A percentile compares a stretch with the other conserved stretches of the same genome.
These are phyloP conservation scores for Vitis rotundifolia DNA, from an alignment of 164 flowering plant genomes.

Conservation along the genomic window DNA sequence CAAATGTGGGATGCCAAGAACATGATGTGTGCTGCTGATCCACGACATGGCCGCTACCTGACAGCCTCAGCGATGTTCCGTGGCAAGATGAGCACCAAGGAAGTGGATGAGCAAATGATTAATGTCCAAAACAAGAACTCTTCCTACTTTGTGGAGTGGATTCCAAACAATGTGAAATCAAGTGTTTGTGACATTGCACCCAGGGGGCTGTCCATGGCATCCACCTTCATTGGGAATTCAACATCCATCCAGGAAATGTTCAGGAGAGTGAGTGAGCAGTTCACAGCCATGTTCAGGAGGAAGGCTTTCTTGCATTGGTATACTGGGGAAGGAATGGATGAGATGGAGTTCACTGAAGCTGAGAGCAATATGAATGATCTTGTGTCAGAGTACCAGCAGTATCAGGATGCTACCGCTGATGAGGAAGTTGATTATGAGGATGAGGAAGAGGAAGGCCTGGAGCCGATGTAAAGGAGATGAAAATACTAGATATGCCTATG, in stretches of 20 bases:
- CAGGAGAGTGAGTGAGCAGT: slow-evolving; percentile 65
- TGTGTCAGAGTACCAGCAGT: slow-evolving; percentile 70
- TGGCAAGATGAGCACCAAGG: slow-evolving; percentile 74
- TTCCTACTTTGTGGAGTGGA: slow-evolving; percentile 31
- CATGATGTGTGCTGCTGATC: slow-evolving; percentile 75
- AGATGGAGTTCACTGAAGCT: slow-evolving; percentile 71
- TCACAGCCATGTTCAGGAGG: slow-evolving; percentile 67
- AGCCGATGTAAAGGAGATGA: not conserved
- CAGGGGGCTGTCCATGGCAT: slow-evolving; percentile 26
- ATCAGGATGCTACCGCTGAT: slow-evolving; percentile 74
- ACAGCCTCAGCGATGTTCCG: slow-evolving; percentile 76
- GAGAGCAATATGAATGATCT: slow-evolving; percentile 72
- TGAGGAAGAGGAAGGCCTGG: slow-evolving; percentile 35
- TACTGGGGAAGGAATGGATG: slow-evolving; percentile 73
- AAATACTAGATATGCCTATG: not conserved
- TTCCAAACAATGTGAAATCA: slow-evolving; percentile 33
- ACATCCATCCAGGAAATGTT: slow-evolving; percentile 69
- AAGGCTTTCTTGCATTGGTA: slow-evolving; percentile 73
- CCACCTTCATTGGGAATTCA: slow-evolving; percentile 49
- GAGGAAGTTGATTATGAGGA: slow-evolving; percentile 58
- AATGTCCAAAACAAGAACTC: slow-evolving; percentile 48
- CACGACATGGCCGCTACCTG: slow-evolving; percentile 62
- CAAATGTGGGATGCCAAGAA: slow-evolving; percentile 78
- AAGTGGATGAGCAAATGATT: slow-evolving; percentile 65
- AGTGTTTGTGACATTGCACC: slow-evolving; percentile 32